Conservation (phyloP, 257 asterid genomes). For the Plectranthus barbatus region DNA sequence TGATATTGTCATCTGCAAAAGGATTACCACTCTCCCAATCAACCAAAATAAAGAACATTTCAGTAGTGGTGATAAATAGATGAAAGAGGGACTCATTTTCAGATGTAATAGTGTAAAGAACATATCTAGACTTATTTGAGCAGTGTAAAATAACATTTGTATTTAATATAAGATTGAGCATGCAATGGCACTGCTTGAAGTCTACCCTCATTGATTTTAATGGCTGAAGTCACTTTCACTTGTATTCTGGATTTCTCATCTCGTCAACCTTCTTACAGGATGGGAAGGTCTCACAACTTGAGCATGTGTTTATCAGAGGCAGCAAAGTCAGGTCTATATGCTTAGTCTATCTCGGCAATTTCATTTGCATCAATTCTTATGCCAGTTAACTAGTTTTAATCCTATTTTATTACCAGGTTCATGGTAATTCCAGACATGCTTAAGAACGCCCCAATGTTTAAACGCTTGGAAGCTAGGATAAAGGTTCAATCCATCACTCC, state of each 20-base stretch:
- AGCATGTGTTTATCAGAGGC: conserved; percentile 94
- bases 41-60: neutral
- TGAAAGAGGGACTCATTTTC: neutral
- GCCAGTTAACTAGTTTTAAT: neutral
- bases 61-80: neutral
- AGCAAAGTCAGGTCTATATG: conserved; percentile 78
- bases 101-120: too few species aligned
- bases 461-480: conserved; percentile 87
- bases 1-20: neutral
- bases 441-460: conserved; percentile 89
- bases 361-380: neutral
- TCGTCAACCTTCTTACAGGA: conserved; percentile 41
- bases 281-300: conserved; percentile 84
- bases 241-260: conserved; percentile 1
- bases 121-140: too few species aligned
- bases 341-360: neutral
- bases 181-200: neutral
- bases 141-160: neutral
- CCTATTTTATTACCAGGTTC: conserved; percentile 34
- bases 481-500: conserved; percentile 41
- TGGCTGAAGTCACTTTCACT: neutral
- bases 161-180: neutral
- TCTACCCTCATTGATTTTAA: neutral
- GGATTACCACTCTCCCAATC: neutral
- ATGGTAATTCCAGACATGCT: conserved; percentile 97